Evolutionary conservation across 352 stramenopile species (phyloP).

Genomic region (Pythium volutum): DNA sequence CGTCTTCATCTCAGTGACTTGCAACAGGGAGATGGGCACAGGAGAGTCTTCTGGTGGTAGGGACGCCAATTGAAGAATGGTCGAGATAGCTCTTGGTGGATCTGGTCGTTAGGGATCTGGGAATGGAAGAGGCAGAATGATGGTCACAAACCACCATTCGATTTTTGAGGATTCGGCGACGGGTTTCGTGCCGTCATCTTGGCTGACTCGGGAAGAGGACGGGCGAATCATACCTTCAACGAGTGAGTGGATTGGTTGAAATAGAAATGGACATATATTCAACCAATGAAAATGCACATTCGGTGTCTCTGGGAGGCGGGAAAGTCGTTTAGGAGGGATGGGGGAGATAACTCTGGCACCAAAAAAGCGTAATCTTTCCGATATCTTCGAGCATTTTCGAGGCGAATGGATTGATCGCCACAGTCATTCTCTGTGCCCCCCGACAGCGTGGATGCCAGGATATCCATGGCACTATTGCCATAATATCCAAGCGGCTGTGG

Average conservation of each 20-base stretch:
- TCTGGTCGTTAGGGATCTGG: background rate
- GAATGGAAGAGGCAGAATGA: background rate
- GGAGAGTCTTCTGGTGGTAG: constrained; percentile 15
- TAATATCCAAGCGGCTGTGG: too few species aligned
- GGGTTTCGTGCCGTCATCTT: background rate
- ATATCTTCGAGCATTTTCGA: too few species aligned
- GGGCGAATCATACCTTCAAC: constrained; percentile 12
- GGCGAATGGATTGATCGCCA: too few species aligned
- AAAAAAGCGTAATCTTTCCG: too few species aligned
- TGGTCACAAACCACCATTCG: background rate
- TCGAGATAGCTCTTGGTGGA: background rate
- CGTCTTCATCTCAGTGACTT: background rate
- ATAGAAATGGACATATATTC: background rate
- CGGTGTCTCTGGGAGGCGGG: too few species aligned
- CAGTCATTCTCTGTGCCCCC: too few species aligned
- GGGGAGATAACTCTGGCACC: too few species aligned
- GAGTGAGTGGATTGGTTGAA: background rate
- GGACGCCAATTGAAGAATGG: constrained; percentile 18
- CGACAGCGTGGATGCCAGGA: too few species aligned
- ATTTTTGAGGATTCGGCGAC: constrained; percentile 4
- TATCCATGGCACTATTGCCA: too few species aligned
- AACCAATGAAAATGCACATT: too few species aligned
- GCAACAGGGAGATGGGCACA: background rate
- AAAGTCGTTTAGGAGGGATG: background rate
- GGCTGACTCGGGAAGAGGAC: background rate